These are phyloP conservation scores for Papiliotrema laurentii DNA, from an alignment of 1,284 basidiomycete genomes.

Conservation along the genomic window DNA sequence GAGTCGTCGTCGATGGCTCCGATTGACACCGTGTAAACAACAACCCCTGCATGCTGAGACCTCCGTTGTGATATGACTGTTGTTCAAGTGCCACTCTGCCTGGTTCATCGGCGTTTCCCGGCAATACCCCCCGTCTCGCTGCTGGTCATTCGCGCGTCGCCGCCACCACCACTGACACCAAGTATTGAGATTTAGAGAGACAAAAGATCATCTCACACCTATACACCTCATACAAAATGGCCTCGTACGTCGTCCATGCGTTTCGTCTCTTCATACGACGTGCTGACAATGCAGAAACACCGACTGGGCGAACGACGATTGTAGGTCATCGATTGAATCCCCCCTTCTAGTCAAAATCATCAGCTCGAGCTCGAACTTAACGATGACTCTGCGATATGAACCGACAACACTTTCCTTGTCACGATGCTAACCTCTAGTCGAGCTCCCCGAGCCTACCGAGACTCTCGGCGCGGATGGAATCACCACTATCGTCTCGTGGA, in stretches of 20 bases:
- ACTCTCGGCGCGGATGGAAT: slow-evolving; percentile 84
- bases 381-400: too few relatives aligned
- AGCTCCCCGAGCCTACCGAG: slow-evolving; percentile 51
- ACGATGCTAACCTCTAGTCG: slow-evolving; percentile 11
- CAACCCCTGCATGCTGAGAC: too few relatives aligned
- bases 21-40: too few relatives aligned
- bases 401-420: too few relatives aligned
- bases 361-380: too few relatives aligned
- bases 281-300: not conserved
- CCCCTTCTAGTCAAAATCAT: too few relatives aligned
- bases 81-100: not conserved
- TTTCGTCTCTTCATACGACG: not conserved
- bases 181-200: too few relatives aligned
- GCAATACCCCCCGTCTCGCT: not conserved
- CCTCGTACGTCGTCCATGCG: not conserved
- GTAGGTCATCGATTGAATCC: too few relatives aligned
- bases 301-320: slow-evolving; percentile 3
- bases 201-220: too few relatives aligned
- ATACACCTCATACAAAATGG: not conserved
- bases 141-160: too few relatives aligned
- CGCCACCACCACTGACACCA: too few relatives aligned
- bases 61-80: not conserved
- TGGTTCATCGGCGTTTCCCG: not conserved
- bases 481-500: slow-evolving; percentile 77
- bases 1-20: too few relatives aligned